Base-by-base conservation (phyloP, 31 red algal species). In the Porphyra umbilicalis region DNA sequence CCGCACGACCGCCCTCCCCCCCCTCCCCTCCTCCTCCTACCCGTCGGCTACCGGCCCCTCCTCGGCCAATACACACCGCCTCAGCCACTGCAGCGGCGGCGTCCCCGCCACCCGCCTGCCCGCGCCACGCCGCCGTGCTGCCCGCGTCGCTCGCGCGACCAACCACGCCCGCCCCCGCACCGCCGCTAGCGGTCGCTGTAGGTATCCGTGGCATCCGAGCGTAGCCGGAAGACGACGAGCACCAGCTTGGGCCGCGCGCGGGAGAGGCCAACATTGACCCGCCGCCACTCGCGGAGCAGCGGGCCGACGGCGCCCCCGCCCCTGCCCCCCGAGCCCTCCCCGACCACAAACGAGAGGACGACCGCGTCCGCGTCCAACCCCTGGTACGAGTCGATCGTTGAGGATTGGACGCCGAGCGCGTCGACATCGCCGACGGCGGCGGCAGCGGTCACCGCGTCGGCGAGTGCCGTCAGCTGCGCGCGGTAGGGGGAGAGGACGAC, bases 331-430 rank as follows among this genome's bases (percentile, higher is more conserved):
- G 14, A 1, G 16, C 42, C 42, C 5, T 16, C 42, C 14, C 57
- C 57, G 25, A 71, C 57, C 57, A 99, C 97, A 33, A 99, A 84
- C 74, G 91, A 94, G 3, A 96, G 67, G 18, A 99, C 68, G 33
- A 99, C 78, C 34, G 85, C 88, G 18, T 79, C 78, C 82, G 92
- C 91, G 83, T 99, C 97, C 34, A 82, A 90, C 39, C 97, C 97
- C 80, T 99, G 97, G 76, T 88, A 99, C 75, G 92, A 90, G 82
- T 99, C 97, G 18, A 99, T 86, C n/a, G 97, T 98, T 20, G 83
- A 90, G 35, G 91, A 76, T 68, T 85, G 32, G 0, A 83, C 36
- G 46, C 31, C 42, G 44, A 7, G 57, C 18, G 81, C 36, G 37
- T 33, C 16, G 35, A 80, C 40, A 38, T 35, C 39, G 6, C 71